Percentiles rank a stretch among this genome's conserved stretches.
phyloP scores from a whole-genome alignment of 176 grass and related monocot genomes.

The Raddia guianensis region DNA sequence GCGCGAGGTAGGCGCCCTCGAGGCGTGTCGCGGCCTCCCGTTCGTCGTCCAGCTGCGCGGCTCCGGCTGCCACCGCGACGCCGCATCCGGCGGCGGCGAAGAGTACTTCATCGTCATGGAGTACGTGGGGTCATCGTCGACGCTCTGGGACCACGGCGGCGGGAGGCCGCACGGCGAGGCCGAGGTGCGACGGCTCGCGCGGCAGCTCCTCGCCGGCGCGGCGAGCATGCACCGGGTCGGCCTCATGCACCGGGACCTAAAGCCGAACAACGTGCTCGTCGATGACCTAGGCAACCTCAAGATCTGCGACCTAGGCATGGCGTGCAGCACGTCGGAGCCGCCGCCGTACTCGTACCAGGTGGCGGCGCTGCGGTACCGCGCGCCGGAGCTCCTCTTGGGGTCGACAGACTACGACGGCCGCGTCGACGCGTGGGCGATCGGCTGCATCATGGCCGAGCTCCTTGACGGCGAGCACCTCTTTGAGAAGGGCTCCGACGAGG shows the following conservation, averaged over 20 bases:
- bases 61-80: not conserved
- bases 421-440: conserved; percentile 43
- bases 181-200: conserved; percentile 22
- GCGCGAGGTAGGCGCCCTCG: not conserved
- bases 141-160: conserved; percentile 13
- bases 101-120: conserved; percentile 33
- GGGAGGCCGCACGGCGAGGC: conserved; percentile 1
- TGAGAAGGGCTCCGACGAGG: conserved; percentile 1
- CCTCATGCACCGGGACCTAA: conserved; percentile 67
- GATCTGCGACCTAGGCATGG: conserved; percentile 42
- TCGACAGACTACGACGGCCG: conserved; percentile 29
- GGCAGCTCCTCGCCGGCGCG: conserved; percentile 28
- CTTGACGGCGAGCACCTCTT: conserved; percentile 16
- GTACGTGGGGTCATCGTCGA: conserved; percentile 2
- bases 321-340: not conserved
- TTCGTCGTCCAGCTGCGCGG: conserved; percentile 33
- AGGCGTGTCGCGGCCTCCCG: conserved; percentile 7
- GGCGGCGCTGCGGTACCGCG: conserved; percentile 29
- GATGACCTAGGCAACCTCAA: conserved; percentile 30
- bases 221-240: conserved; percentile 27
- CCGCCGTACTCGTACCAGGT: conserved; percentile 32
- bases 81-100: not conserved
- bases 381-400: conserved; percentile 38
- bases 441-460: conserved; percentile 49
- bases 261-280: conserved; percentile 65